These are phyloP conservation scores for Daldinia loculata DNA, from an alignment of 495 filamentous ascomycete genomes.

Conservation along the genomic window DNA sequence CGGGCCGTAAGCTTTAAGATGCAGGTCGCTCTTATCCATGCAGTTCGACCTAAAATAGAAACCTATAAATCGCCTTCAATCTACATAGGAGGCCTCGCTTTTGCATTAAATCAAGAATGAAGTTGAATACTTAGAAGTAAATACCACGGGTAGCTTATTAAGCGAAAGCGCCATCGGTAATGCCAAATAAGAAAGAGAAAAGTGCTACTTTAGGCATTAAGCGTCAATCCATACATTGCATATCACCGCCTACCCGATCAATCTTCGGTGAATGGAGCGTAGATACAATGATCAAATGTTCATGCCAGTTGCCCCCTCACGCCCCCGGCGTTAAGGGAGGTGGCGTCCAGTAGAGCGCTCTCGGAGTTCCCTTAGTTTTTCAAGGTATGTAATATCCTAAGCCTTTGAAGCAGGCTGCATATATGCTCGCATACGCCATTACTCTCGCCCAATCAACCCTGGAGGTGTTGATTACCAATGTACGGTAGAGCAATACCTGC, in stretches of 20 bases:
- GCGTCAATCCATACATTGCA: background rate
- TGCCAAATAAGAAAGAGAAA: no score
- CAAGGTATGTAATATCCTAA: background rate
- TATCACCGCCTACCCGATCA: background rate
- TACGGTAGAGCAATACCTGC: background rate
- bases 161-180: no score
- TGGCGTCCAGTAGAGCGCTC: background rate
- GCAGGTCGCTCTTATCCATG: no score
- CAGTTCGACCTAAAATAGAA: no score
- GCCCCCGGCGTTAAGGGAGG: background rate
- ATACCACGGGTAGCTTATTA: no score
- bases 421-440: background rate
- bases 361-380: background rate
- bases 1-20: no score
- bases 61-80: no score
- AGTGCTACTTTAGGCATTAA: no score
- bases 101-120: no score
- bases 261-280: background rate
- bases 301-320: background rate
- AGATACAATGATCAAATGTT: background rate
- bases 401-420: conserved; percentile 2
- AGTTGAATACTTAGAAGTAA: no score
- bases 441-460: background rate
- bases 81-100: no score
- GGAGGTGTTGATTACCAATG: background rate